phyloP scores from a whole-genome alignment of 805 yeast species.

The Spathaspora hagerdaliae region DNA sequence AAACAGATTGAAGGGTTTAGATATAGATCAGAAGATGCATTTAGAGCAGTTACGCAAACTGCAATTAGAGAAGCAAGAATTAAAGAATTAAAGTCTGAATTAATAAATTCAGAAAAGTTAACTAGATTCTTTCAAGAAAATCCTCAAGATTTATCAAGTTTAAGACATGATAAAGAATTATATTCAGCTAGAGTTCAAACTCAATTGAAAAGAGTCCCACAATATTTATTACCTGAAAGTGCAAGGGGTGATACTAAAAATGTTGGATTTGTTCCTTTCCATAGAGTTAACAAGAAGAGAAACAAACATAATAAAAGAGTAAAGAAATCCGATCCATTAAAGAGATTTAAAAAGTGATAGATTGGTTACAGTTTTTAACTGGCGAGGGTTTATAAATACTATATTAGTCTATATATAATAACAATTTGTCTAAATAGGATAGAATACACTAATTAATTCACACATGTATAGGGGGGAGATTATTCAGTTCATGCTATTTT shows the following conservation, averaged over 20 bases:
- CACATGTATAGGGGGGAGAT: neutral
- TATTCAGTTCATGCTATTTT: slow-evolving; percentile 12
- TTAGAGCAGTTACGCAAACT: slow-evolving; percentile 86
- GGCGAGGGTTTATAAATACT: neutral
- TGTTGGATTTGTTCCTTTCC: slow-evolving; percentile 73
- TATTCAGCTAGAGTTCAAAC: slow-evolving; percentile 79
- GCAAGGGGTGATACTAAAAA: slow-evolving; percentile 54
- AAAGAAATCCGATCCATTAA: slow-evolving; percentile 61
- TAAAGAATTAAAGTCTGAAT: slow-evolving; percentile 67
- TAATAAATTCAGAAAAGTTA: slow-evolving; percentile 82
- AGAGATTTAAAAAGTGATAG: slow-evolving; percentile 30
- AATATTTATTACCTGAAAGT: slow-evolving; percentile 79
- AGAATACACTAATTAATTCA: neutral
- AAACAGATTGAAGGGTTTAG: slow-evolving; percentile 93
- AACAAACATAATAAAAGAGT: slow-evolving; percentile 27
- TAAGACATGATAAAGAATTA: slow-evolving; percentile 88
- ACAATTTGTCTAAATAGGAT: neutral
- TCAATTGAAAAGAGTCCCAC: slow-evolving; percentile 90
- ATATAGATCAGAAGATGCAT: slow-evolving; percentile 95
- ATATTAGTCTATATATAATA: neutral
- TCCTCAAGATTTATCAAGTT: slow-evolving; percentile 84
- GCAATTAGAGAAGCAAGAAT: slow-evolving; percentile 92
- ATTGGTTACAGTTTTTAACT: too few species aligned
- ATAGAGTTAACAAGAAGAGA: slow-evolving; percentile 43
- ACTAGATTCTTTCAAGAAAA: slow-evolving; percentile 95